Percentiles rank a stretch among this genome's conserved stretches.
These are phyloP conservation scores for Ochetophila trinervis DNA, from an alignment of 306 rosid genomes.

Conservation along the genomic window DNA sequence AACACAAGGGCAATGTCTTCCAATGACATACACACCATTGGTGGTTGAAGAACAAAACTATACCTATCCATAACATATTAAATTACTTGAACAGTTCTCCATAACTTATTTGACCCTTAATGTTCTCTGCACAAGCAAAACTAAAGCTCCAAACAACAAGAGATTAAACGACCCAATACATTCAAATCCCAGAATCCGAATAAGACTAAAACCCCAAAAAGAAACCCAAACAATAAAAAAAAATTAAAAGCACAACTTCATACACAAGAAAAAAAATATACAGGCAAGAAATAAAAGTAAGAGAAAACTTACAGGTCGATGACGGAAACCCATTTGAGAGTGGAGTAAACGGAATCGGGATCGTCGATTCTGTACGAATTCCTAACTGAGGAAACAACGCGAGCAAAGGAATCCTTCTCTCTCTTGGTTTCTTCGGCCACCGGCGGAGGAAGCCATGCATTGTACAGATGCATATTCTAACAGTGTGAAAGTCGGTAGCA, in stretches of 20 bases:
- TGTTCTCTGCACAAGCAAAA: not conserved
- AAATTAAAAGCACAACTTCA: not conserved
- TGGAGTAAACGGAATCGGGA: slow-evolving; percentile 82
- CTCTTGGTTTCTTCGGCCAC: slow-evolving; percentile 61
- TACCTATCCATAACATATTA: not conserved
- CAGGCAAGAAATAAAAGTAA: slow-evolving; percentile 1
- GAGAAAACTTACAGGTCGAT: slow-evolving; percentile 74
- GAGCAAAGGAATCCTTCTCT: slow-evolving; percentile 75
- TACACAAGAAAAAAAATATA: not conserved
- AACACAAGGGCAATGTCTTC: not conserved
- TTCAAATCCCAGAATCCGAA: not conserved
- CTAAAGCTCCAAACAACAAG: not conserved
- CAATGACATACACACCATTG: not conserved
- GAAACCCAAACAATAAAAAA: not conserved
- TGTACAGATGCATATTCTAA: slow-evolving; percentile 75
- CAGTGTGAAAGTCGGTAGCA: too few relatives aligned
- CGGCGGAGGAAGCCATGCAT: slow-evolving; percentile 98
- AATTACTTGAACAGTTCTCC: not conserved
- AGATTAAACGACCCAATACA: not conserved
- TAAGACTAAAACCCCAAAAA: not conserved
- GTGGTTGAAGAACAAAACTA: too few relatives aligned
- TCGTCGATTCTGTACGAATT: slow-evolving; percentile 54
- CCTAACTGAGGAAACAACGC: slow-evolving; percentile 53
- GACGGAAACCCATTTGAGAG: slow-evolving; percentile 84
- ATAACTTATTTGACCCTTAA: not conserved